Evolutionary conservation across 371 early-diverging fungal species (phyloP).

Genomic region (Rhizomucor pusillus): DNA sequence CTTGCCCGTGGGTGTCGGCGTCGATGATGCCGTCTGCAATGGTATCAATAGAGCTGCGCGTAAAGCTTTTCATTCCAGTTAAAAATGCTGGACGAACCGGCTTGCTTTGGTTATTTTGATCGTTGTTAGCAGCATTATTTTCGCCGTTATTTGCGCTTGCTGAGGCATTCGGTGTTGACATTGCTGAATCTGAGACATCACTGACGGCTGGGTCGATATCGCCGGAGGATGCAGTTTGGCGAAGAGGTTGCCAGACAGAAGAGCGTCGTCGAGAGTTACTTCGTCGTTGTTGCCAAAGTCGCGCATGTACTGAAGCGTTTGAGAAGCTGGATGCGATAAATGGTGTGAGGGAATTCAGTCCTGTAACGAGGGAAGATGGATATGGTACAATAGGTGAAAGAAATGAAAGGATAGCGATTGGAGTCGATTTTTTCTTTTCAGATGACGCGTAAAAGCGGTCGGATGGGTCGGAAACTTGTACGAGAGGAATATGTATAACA

Average conservation of each 20-base stretch:
- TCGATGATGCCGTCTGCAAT: constrained; percentile 16
- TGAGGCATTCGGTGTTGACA: constrained; percentile 9
- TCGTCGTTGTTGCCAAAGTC: constrained; percentile 2
- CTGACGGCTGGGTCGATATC: neutral
- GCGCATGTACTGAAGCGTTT: constrained; percentile 30
- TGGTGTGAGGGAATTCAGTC: constrained; percentile 47
- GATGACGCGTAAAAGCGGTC: neutral
- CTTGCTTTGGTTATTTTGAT: too few relatives aligned
- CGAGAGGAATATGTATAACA: constrained; percentile 58
- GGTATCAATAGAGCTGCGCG: constrained; percentile 32
- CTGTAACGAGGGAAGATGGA: constrained; percentile 48
- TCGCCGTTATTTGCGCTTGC: too few relatives aligned
- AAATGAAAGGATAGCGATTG: constrained; percentile 61
- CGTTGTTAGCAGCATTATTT: too few relatives aligned
- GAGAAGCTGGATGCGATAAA: constrained; percentile 52
- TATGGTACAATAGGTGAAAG: constrained; percentile 61
- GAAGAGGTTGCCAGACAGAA: neutral
- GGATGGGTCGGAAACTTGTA: constrained; percentile 27
- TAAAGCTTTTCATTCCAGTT: constrained; percentile 25
- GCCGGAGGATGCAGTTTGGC: constrained; percentile 2
- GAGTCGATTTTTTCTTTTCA: constrained; percentile 29
- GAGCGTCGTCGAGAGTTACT: constrained; percentile 1
- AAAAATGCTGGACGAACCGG: constrained; percentile 18
- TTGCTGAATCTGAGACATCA: constrained; percentile 9
- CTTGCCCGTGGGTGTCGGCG: too few relatives aligned